Percentiles rank a stretch among this genome's conserved stretches.
Conservation (phyloP, 768 basidiomycete genomes). For the Kwoniella dejecticola region DNA sequence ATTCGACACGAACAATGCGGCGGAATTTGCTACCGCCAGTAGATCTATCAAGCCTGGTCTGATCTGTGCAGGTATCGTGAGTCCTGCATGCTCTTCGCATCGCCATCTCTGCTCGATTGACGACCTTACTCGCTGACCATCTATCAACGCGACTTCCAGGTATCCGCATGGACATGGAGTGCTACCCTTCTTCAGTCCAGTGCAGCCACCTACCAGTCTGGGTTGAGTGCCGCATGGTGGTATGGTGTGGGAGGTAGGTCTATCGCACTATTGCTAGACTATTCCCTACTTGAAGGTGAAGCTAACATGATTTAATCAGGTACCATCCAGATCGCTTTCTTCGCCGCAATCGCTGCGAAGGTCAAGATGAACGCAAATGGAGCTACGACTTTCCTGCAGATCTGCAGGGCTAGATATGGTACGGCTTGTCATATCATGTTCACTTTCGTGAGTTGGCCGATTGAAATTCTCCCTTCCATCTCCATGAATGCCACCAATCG, state of each 20-base stretch:
- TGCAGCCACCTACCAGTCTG: constrained; percentile 21
- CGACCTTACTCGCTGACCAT: no score
- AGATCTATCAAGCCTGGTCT: constrained; percentile 32
- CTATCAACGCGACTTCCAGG: constrained; percentile 9
- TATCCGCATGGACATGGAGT: constrained; percentile 35
- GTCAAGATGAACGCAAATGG: constrained; percentile 66
- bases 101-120: no score
- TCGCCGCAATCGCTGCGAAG: constrained; percentile 57
- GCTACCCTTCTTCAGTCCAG: constrained; percentile 27
- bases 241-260: constrained; percentile 30
- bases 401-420: constrained; percentile 54
- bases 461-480: constrained; percentile 60
- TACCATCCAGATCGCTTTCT: constrained; percentile 63
- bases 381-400: constrained; percentile 65
- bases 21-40: constrained; percentile 27
- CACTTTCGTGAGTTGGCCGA: constrained; percentile 17
- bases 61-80: constrained; percentile 24
- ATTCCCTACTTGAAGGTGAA: no score
- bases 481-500: constrained; percentile 33
- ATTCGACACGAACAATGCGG: constrained; percentile 19
- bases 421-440: constrained; percentile 56
- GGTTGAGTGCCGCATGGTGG: constrained; percentile 32
- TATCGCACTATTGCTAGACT: neutral
- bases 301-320: neutral
- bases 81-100: no score